Evolutionary conservation across 768 basidiomycete genomes (phyloP).

Genomic region (Calocybe indica): DNA sequence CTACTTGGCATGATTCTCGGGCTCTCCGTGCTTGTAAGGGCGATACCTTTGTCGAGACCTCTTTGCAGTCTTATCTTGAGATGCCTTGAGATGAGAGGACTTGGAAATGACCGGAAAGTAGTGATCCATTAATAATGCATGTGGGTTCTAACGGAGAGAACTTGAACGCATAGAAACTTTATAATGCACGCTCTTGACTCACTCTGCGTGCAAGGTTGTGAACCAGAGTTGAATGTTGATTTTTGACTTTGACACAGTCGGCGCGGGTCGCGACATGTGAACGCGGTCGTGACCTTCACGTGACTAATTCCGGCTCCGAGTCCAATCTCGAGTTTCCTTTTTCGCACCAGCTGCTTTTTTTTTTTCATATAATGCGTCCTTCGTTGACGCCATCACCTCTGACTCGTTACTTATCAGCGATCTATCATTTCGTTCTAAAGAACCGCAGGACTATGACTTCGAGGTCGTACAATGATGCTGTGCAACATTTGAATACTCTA

Average conservation of each 20-base stretch:
- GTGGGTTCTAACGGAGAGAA: neutral
- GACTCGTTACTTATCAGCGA: slow-evolving; percentile 4
- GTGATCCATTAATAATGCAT: slow-evolving; percentile 11
- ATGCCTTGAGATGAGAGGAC: slow-evolving; percentile 5
- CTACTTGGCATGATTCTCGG: slow-evolving; percentile 7
- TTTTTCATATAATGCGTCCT: slow-evolving; percentile 4
- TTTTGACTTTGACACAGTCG: no score
- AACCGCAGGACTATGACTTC: slow-evolving; percentile 43
- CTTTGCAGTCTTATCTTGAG: slow-evolving; percentile 11
- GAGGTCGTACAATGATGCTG: slow-evolving; percentile 66
- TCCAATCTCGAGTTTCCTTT: no score
- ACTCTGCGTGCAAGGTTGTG: neutral
- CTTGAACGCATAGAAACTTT: neutral
- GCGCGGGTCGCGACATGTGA: no score
- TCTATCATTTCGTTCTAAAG: neutral
- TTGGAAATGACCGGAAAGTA: slow-evolving; percentile 17
- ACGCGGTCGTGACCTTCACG: no score
- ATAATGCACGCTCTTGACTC: slow-evolving; percentile 4
- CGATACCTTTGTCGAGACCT: slow-evolving; percentile 9
- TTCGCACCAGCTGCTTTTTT: no score
- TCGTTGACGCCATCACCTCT: slow-evolving; percentile 10
- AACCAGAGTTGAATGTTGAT: no score
- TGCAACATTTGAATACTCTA: slow-evolving; percentile 68
- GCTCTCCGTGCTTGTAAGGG: slow-evolving; percentile 8
- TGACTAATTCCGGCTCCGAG: no score